These are phyloP conservation scores for Dendrobium chrysotoxum DNA, from an alignment of 106 monocot genomes.

Conservation along the genomic window DNA sequence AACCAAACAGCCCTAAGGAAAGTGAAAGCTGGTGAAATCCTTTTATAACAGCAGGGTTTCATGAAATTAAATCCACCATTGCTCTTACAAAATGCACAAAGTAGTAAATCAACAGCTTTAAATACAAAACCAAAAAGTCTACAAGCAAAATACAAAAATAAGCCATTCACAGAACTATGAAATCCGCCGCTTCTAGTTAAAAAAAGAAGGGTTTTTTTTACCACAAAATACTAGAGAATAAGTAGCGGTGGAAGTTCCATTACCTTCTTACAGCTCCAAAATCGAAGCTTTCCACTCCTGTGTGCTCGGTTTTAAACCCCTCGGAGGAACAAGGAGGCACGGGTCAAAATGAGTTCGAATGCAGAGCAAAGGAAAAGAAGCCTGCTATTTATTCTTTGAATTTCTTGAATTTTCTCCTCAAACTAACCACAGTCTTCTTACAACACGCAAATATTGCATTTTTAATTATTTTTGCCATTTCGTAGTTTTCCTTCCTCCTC, in stretches of 20 bases:
- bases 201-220: neutral
- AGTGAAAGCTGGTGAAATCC: too few relatives aligned
- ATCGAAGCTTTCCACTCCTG: neutral
- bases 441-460: too few relatives aligned
- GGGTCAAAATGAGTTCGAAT: neutral
- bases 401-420: neutral
- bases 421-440: too few relatives aligned
- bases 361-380: neutral
- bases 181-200: neutral
- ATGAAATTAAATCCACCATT: too few relatives aligned
- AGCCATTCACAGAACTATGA: neutral
- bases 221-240: neutral
- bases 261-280: neutral
- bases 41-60: too few relatives aligned
- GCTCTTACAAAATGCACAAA: too few relatives aligned
- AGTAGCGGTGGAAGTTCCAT: neutral
- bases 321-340: neutral
- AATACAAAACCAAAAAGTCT: neutral
- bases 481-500: too few relatives aligned
- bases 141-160: neutral
- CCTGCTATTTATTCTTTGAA: neutral
- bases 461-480: too few relatives aligned
- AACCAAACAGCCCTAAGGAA: too few relatives aligned
- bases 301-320: neutral
- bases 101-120: too few relatives aligned